Conservation (phyloP, 345 rosid genomes). For the Citrus sp. region DNA sequence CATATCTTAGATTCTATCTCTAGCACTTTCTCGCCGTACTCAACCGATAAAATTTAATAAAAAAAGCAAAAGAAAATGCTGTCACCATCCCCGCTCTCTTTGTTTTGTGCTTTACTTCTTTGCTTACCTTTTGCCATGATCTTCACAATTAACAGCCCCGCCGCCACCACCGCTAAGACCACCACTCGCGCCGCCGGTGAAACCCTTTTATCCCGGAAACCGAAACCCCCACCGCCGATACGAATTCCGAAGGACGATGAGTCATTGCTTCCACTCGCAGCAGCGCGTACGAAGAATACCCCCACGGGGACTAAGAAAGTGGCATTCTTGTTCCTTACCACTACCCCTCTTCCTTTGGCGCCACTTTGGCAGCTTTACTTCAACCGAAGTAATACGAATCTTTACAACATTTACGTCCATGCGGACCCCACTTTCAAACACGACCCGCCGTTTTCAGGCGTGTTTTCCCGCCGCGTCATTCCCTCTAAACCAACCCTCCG, state of each 20-base stretch:
- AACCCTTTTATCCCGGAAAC: slow-evolving; percentile 8
- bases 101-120: slow-evolving; percentile 55
- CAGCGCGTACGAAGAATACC: slow-evolving; percentile 43
- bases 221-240: slow-evolving; percentile 17
- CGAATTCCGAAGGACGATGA: slow-evolving; percentile 43
- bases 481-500: slow-evolving; percentile 51
- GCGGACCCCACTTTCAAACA: slow-evolving; percentile 54
- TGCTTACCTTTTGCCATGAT: slow-evolving; percentile 60
- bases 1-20: neutral
- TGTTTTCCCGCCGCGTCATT: slow-evolving; percentile 51
- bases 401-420: slow-evolving; percentile 67
- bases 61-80: slow-evolving; percentile 29
- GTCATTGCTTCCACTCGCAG: slow-evolving; percentile 45
- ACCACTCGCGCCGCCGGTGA: neutral
- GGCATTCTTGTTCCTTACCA: slow-evolving; percentile 69
- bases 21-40: neutral
- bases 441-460: slow-evolving; percentile 49
- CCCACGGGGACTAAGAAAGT: slow-evolving; percentile 43
- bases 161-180: slow-evolving; percentile 1
- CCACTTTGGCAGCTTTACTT: slow-evolving; percentile 69
- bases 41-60: neutral
- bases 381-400: slow-evolving; percentile 23
- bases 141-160: slow-evolving; percentile 39
- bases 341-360: slow-evolving; percentile 63
- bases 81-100: slow-evolving; percentile 50